Base-by-base conservation (phyloP, 805 yeast genomes). In the Metschnikowia koreensis region DNA sequence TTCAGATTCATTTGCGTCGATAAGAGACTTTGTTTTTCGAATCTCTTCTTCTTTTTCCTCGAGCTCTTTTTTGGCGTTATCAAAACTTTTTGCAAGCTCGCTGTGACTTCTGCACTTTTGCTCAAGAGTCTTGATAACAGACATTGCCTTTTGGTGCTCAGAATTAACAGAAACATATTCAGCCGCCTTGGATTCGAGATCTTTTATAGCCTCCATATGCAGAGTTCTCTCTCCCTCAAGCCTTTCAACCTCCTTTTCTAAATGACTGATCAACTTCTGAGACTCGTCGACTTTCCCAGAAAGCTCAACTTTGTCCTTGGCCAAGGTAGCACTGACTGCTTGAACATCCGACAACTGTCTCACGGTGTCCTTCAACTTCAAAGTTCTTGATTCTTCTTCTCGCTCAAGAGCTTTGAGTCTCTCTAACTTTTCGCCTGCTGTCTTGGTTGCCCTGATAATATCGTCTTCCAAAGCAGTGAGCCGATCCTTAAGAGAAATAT, bases 401-500 rank as follows among this genome's bases (percentile, higher is more conserved):
- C 56, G 58, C 51, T 76, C 76, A 8, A 81, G 66, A 10, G 70
- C 64, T 5, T 71, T 69, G 12, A 88, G 60, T n/a, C 71, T 64
- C 2, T 63, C 61, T 44, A 81, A 82, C 48, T 81, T 81, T 46
- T 75, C 78, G 34, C 74, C 68, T 17, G 83, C 73, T 13, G 62
- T 26, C 10, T 58, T 57, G 9, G 64, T 56, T 2, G 68, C 65
- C 1, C 66, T 53, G 10, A 64, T 64, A 1, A 69, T 59, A 39
- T 73, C 73, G 39, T 66, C 67, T 57, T 74, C 75, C 33, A 73
- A 61, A 39, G 60, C 62, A 28, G 51, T 58, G 44, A 70, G 64
- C 50, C 66, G 67, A 29, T 73, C 70, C 38, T 67, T 65, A 2
- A 84, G 64, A 44, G 79, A 77, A 0, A 64, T 50, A 45, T 74